Evolutionary conservation across 257 asterid genomes (phyloP).

Genomic region (Capsicum baccatum): DNA sequence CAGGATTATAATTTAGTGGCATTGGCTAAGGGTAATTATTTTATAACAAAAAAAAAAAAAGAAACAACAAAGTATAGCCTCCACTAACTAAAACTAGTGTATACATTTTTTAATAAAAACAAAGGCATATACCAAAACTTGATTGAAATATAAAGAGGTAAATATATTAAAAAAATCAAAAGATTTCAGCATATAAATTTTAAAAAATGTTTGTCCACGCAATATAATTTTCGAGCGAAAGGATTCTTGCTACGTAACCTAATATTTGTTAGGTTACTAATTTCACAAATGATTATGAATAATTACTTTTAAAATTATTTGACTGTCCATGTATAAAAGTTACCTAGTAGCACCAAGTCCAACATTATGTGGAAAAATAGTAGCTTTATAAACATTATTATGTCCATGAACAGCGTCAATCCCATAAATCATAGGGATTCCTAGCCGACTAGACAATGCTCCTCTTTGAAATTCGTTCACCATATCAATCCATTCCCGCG

Average conservation of each 20-base stretch:
- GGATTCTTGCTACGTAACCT: background rate
- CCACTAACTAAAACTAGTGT: background rate
- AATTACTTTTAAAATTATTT: no score
- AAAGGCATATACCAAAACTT: no score
- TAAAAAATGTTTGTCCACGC: background rate
- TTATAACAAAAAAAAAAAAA: background rate
- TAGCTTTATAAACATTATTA: constrained; percentile 51
- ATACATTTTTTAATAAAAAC: no score
- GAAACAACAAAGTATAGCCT: background rate
- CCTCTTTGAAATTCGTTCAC: constrained; percentile 50
- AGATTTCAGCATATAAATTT: background rate
- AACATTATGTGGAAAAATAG: constrained; percentile 56
- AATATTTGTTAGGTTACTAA: no score
- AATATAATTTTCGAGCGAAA: background rate
- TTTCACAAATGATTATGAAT: no score
- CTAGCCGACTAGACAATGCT: constrained; percentile 49
- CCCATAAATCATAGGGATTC: constrained; percentile 57
- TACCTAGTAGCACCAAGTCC: constrained; percentile 64
- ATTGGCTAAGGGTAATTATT: background rate
- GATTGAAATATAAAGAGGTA: no score
- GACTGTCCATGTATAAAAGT: background rate
- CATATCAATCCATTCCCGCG: constrained; percentile 45
- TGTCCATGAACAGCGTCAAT: constrained; percentile 62
- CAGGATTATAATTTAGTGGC: background rate
- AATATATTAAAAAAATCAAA: no score